Conservation (phyloP, 345 rosid genomes). For the Eucalyptus pauciflora region DNA sequence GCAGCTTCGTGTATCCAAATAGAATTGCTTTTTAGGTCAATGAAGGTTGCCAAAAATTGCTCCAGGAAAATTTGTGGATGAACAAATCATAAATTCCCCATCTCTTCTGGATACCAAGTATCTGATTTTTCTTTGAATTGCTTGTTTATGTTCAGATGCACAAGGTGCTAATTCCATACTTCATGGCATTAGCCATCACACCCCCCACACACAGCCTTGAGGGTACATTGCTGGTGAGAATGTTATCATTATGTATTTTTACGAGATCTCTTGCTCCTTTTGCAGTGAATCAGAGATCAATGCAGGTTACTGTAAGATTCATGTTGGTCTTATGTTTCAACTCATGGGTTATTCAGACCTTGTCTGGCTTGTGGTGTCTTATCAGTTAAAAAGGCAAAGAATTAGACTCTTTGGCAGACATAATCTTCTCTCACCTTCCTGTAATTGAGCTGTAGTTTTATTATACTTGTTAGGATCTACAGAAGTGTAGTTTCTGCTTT, state of each 20-base stretch:
- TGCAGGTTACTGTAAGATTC: background rate
- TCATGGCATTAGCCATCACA: slow-evolving; percentile 22
- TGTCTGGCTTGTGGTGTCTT: background rate
- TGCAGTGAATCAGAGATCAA: background rate
- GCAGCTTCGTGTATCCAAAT: background rate
- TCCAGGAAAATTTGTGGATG: background rate
- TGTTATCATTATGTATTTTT: background rate
- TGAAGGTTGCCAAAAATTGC: background rate
- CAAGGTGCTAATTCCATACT: slow-evolving; percentile 22
- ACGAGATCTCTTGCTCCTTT: background rate
- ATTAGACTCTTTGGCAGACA: background rate
- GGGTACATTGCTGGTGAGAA: slow-evolving; percentile 39
- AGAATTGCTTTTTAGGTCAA: background rate
- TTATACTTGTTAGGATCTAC: background rate
- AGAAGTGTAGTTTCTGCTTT: background rate
- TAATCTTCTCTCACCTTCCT: background rate
- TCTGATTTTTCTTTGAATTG: background rate
- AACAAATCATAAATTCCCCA: background rate
- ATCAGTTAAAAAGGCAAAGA: background rate
- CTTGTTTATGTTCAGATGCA: slow-evolving; percentile 35
- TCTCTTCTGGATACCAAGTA: background rate
- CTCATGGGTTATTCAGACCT: background rate
- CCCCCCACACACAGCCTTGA: slow-evolving; percentile 39
- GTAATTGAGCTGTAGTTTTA: background rate
- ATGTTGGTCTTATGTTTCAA: background rate